Percentiles rank a stretch among this genome's conserved stretches.
These are phyloP conservation scores for Gastrodia elata DNA, from an alignment of 106 monocot genomes.

Conservation along the genomic window DNA sequence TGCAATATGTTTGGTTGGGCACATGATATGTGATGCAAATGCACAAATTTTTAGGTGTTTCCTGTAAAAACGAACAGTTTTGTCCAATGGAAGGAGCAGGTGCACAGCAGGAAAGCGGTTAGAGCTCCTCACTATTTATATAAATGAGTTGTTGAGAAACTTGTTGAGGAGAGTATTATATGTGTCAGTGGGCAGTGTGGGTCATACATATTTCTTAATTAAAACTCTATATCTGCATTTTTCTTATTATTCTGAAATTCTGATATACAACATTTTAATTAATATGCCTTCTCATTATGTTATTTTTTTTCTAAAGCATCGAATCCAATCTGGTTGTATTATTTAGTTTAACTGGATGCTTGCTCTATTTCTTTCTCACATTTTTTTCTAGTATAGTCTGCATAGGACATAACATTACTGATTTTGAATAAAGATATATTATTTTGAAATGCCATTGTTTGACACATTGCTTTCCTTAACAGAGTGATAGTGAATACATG, in stretches of 20 bases:
- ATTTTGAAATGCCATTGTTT: background rate
- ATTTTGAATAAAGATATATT: background rate
- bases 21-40: too few relatives aligned
- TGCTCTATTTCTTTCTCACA: background rate
- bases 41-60: too few relatives aligned
- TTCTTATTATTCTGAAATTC: background rate
- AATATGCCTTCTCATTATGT: background rate
- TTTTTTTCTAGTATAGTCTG: background rate
- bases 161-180: background rate
- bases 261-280: background rate
- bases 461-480: constrained; percentile 7
- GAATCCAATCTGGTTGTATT: background rate
- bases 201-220: background rate
- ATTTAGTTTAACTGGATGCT: background rate
- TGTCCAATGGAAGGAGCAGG: too few relatives aligned
- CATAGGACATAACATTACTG: background rate
- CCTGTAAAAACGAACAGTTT: too few relatives aligned
- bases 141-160: background rate
- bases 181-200: background rate
- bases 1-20: too few relatives aligned
- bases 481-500: constrained; percentile 99
- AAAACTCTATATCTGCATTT: background rate
- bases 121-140: background rate
- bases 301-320: background rate
- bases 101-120: too few relatives aligned